Evolutionary conservation across 2,329 filamentous ascomycete species (phyloP).

Genomic region (Rhytidhysteron rufulum): DNA sequence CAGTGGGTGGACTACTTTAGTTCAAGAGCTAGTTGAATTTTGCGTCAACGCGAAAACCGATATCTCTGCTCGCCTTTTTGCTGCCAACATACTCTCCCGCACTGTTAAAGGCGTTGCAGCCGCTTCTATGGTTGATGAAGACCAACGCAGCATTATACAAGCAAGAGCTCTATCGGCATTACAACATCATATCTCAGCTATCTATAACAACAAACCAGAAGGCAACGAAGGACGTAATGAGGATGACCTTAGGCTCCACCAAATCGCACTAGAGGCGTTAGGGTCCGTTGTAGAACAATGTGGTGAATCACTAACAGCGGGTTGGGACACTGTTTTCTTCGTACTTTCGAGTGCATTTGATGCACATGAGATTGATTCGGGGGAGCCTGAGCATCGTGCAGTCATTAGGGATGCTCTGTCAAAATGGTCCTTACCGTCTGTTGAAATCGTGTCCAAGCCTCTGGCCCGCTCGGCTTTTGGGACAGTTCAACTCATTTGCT

Average conservation of each 20-base stretch:
- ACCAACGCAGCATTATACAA: conserved; percentile 55
- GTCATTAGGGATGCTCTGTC: conserved; percentile 26
- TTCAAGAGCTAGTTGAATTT: conserved; percentile 50
- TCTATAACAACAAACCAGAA: conserved; percentile 54
- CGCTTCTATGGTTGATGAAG: conserved; percentile 50
- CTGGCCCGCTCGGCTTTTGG: conserved; percentile 84
- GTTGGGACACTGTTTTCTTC: conserved; percentile 82
- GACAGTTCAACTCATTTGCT: conserved; percentile 87
- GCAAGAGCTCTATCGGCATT: conserved; percentile 67
- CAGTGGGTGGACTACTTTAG: conserved; percentile 74
- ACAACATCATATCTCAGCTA: conserved; percentile 55
- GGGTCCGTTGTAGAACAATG: conserved; percentile 82
- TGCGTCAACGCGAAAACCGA: conserved; percentile 37
- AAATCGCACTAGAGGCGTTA: conserved; percentile 72
- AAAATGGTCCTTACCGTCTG: background rate
- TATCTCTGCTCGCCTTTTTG: conserved; percentile 44
- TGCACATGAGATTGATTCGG: conserved; percentile 3
- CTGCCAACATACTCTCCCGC: conserved; percentile 48
- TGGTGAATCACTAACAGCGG: conserved; percentile 75
- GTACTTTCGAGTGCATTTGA: conserved; percentile 78
- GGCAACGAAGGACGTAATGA: conserved; percentile 56
- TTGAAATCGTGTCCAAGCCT: conserved; percentile 58
- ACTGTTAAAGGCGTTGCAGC: conserved; percentile 46
- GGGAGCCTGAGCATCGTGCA: background rate
- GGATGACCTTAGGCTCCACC: conserved; percentile 75